Conservation (phyloP, 805 yeast species). For the Metschnikowia cubensis region DNA sequence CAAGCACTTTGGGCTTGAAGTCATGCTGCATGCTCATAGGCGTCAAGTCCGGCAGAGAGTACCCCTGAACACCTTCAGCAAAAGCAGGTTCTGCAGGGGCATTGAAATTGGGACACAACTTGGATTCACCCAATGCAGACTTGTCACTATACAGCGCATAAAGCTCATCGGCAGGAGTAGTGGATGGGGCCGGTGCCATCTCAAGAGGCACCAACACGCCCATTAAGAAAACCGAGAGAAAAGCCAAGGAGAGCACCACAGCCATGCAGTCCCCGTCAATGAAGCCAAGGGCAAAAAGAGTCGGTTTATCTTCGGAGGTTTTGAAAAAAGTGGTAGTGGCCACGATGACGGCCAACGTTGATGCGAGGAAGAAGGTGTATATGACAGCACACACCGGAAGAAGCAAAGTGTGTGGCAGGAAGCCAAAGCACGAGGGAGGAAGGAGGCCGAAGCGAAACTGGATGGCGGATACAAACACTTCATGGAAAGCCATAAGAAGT, state of each 20-base stretch:
- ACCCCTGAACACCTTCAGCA: not conserved
- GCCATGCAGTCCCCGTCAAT: not conserved
- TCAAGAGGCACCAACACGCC: not conserved
- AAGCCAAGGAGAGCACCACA: not conserved
- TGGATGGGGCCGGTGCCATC: not conserved
- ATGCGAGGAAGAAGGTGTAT: not conserved
- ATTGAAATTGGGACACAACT: not conserved
- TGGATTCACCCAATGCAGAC: not conserved
- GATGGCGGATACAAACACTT: not conserved
- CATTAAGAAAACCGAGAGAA: not conserved
- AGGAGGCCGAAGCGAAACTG: not conserved
- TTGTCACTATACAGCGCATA: not conserved
- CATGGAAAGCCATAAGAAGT: not conserved
- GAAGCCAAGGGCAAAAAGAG: not conserved
- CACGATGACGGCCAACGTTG: not conserved
- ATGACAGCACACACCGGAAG: not conserved
- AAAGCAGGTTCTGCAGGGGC: not conserved
- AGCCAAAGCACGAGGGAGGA: not conserved
- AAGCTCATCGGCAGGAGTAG: not conserved
- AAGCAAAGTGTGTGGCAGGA: not conserved
- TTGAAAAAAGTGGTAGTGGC: not conserved
- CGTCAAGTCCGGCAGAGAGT: not conserved
- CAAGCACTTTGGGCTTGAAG: not conserved
- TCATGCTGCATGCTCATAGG: slow-evolving; percentile 2
- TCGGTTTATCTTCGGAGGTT: not conserved